These are phyloP conservation scores for Volvox africanus DNA, from an alignment of 139 green algal genomes.

Conservation along the genomic window DNA sequence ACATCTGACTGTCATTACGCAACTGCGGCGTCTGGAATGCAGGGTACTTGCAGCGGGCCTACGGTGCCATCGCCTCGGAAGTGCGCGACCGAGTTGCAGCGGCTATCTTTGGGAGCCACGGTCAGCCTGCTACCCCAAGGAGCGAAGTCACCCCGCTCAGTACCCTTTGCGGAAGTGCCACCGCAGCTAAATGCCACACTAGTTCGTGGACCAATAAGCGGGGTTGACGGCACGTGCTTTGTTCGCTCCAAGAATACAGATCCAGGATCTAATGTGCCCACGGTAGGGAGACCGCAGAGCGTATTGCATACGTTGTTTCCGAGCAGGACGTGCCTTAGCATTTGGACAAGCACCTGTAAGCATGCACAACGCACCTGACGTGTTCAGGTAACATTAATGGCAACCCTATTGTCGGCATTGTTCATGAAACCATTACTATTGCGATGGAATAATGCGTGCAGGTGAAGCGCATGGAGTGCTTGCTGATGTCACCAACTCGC, in stretches of 20 bases:
- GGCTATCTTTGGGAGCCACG: not conserved
- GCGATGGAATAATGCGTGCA: not conserved
- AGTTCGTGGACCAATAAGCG: not conserved
- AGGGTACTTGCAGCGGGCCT: not conserved
- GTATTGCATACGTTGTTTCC: no score
- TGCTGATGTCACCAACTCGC: slow-evolving; percentile 40
- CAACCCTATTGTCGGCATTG: no score
- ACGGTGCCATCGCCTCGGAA: not conserved
- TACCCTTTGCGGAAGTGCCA: not conserved
- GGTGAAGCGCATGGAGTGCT: slow-evolving; percentile 22
- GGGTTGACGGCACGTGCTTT: not conserved
- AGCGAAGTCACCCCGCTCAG: not conserved
- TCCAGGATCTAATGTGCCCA: not conserved
- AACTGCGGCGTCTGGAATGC: not conserved
- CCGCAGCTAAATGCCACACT: not conserved
- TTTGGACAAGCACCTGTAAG: no score
- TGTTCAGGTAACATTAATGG: no score
- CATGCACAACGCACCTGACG: no score
- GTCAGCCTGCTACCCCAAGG: not conserved
- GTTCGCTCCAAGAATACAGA: not conserved
- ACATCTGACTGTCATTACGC: not conserved
- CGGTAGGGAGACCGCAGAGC: not conserved
- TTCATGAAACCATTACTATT: no score
- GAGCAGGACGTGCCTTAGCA: no score
- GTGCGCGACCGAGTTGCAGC: not conserved